These are phyloP conservation scores for Xylariaceae sp. DNA, from an alignment of 2,329 filamentous ascomycete species.

Conservation along the genomic window DNA sequence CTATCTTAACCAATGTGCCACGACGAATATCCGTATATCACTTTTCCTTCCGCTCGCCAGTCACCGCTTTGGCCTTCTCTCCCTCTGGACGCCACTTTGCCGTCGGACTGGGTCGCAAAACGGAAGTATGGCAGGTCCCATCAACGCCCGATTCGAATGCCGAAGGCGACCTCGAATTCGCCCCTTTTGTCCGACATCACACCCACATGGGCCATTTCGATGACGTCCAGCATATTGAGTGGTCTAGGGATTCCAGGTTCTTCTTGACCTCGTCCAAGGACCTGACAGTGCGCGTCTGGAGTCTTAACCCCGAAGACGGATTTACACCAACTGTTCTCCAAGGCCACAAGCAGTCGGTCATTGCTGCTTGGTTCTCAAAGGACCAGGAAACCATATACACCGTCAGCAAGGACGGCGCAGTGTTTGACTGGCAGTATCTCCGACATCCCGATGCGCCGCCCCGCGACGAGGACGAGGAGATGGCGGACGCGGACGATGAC, in stretches of 20 bases:
- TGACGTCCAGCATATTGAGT: slow-evolving; percentile 77
- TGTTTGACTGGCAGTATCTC: slow-evolving; percentile 89
- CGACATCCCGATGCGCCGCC: slow-evolving; percentile 49
- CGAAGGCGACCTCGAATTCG: slow-evolving; percentile 85
- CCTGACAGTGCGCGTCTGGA: slow-evolving; percentile 92
- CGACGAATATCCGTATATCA: slow-evolving; percentile 85
- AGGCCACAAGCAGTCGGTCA: slow-evolving; percentile 83
- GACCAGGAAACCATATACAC: slow-evolving; percentile 96
- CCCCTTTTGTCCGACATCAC: slow-evolving; percentile 85
- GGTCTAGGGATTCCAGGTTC: slow-evolving; percentile 95
- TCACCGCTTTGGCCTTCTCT: slow-evolving; percentile 82
- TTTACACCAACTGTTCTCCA: slow-evolving; percentile 86
- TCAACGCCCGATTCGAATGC: slow-evolving; percentile 75
- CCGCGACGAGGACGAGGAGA: slow-evolving; percentile 54
- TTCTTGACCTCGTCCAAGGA: slow-evolving; percentile 91
- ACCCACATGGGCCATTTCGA: slow-evolving; percentile 88
- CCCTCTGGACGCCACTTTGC: slow-evolving; percentile 89
- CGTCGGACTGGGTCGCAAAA: slow-evolving; percentile 76
- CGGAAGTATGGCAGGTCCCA: slow-evolving; percentile 95
- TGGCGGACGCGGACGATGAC: slow-evolving; percentile 54
- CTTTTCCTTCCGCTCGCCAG: slow-evolving; percentile 84
- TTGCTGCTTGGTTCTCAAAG: slow-evolving; percentile 94
- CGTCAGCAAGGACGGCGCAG: slow-evolving; percentile 91
- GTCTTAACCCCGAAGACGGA: slow-evolving; percentile 75
- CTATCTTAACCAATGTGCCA: slow-evolving; percentile 85